Base-by-base conservation (phyloP, 768 basidiomycete genomes). In the Tephrocybe sp. region DNA sequence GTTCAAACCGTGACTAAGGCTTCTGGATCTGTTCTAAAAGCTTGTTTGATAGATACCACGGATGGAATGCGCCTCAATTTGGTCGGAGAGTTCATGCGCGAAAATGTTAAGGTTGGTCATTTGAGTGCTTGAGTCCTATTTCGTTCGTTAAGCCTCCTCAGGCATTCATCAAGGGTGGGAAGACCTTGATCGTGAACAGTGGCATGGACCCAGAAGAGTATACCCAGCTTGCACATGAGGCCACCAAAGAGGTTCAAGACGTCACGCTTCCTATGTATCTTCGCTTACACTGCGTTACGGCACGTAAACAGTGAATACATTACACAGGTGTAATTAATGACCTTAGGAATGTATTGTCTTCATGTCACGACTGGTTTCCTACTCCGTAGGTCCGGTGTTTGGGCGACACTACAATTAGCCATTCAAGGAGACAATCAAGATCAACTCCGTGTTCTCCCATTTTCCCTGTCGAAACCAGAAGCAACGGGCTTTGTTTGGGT, bases 41-140 rank as follows among this genome's bases (percentile, higher is more conserved):
- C 16, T 8, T 18, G 25, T 13, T 19, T 28, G 22, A 25, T 18
- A 47, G 45, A 47, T n/a, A 47, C 45, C 6, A 26, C 25, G 16
- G 45, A 47, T 27, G 45, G 45, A 27, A 37, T 47, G 45, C 45
- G 45, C 18, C 45, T 47, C 26, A 47, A 47, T 26, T 25, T 47
- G 12, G 45, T 47, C 35, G 45, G 45, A 27, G 45, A 47, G 21
- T 47, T 47, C 19, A 47, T 47, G 45, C 45, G 45, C 9, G 45
- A 47, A 47, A 47, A 47, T 26, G 45, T 47, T 6, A 47, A 47
- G 45, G 45, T 47, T 36, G 26, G 35, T 38, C 6, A 1, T 19
- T 7, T 27, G n/a, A n/a, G n/a, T n/a, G n/a, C n/a, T n/a, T n/a
- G n/a, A 25, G 21, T 35, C 1, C n/a, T n/a, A 27, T 12, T 27